phyloP scores from a whole-genome alignment of 352 stramenopile species.

The Pythium grandisporangium region DNA sequence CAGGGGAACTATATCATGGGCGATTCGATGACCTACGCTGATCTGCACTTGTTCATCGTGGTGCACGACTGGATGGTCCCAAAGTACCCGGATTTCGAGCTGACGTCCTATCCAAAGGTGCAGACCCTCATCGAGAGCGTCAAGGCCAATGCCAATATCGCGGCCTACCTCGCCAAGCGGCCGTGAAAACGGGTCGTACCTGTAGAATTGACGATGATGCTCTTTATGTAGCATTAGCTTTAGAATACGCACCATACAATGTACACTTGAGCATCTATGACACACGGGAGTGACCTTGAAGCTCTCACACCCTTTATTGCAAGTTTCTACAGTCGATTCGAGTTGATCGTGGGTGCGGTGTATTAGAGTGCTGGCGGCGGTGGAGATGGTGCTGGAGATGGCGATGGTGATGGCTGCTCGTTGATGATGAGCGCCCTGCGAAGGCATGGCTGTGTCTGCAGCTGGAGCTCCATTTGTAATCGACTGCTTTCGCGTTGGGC shows the following conservation, averaged over 20 bases:
- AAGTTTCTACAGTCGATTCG: no score
- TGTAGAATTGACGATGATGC: no score
- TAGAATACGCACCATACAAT: no score
- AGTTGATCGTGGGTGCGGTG: no score
- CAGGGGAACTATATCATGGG: constrained; percentile 40
- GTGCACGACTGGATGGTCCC: constrained; percentile 24
- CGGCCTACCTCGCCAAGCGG: constrained; percentile 19
- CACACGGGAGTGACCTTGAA: no score
- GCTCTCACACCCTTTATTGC: no score
- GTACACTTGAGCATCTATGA: no score
- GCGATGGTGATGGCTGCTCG: neutral
- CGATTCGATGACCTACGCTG: constrained; percentile 23
- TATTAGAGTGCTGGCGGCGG: neutral
- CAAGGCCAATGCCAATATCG: constrained; percentile 12
- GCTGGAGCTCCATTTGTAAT: constrained; percentile 44
- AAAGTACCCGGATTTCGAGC: constrained; percentile 13
- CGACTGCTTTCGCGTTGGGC: constrained; percentile 47
- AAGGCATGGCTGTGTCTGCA: constrained; percentile 30
- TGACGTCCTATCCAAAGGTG: constrained; percentile 16
- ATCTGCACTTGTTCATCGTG: constrained; percentile 35
- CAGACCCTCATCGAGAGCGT: constrained; percentile 8
- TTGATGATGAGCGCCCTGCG: constrained; percentile 26
- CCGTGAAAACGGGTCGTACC: constrained; percentile 1
- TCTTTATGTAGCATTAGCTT: no score
- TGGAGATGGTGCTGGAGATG: neutral